These are phyloP conservation scores for Xylaria polymorpha DNA, from an alignment of 2,329 filamentous ascomycete species.

Conservation along the genomic window DNA sequence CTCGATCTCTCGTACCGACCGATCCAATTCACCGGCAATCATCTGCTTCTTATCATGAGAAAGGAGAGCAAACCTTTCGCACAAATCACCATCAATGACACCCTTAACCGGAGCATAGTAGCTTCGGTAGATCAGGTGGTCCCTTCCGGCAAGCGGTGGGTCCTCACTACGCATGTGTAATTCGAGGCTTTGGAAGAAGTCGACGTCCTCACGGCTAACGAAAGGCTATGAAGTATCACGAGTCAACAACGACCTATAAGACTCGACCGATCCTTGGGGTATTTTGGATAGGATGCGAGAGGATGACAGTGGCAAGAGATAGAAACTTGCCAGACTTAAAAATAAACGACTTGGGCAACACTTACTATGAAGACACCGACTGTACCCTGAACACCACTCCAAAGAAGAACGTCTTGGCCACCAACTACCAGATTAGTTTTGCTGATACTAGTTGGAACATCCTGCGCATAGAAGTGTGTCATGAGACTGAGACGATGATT, in stretches of 20 bases:
- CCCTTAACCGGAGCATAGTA: conserved; percentile 98
- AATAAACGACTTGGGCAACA: not conserved
- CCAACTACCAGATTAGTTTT: conserved; percentile 92
- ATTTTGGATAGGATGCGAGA: not conserved
- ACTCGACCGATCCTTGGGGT: not conserved
- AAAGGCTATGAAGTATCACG: conserved; percentile 69
- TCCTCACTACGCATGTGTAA: conserved; percentile 88
- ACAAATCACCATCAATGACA: conserved; percentile 95
- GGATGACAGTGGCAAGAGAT: not conserved
- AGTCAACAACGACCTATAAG: not conserved
- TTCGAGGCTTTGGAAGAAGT: conserved; percentile 97
- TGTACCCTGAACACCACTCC: conserved; percentile 94
- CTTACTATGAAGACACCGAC: conserved; percentile 82
- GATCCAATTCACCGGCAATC: conserved; percentile 92
- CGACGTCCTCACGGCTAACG: conserved; percentile 88
- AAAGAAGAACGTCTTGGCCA: conserved; percentile 89
- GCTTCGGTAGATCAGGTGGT: conserved; percentile 93
- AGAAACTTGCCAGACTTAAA: no score
- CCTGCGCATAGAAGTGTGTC: conserved; percentile 89
- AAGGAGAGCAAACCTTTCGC: conserved; percentile 88
- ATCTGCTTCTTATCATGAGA: conserved; percentile 91
- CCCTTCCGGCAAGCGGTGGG: conserved; percentile 86
- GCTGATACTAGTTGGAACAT: conserved; percentile 89
- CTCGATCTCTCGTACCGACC: conserved; percentile 92
- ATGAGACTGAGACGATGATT: conserved; percentile 86